Evolutionary conservation across 768 basidiomycete genomes (phyloP).

Genomic region (Pleurotus pulmonarius): DNA sequence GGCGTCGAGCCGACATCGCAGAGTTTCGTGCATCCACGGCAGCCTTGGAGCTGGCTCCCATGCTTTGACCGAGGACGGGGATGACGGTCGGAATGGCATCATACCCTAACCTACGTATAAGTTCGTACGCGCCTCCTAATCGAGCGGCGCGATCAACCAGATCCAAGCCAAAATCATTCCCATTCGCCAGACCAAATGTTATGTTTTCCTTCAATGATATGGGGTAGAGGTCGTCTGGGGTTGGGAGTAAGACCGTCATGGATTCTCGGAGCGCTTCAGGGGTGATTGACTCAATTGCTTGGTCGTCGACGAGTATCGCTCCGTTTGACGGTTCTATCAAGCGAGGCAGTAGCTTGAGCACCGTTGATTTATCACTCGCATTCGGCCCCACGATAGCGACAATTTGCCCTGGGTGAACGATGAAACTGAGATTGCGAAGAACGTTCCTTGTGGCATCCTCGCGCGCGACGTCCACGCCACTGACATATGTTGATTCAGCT

Average conservation of each 20-base stretch:
- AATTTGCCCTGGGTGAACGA: conserved; percentile 35
- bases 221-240: conserved; percentile 32
- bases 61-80: conserved; percentile 22
- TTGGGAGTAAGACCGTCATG: conserved; percentile 40
- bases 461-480: conserved; percentile 11
- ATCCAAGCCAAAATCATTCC: conserved; percentile 11
- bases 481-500: conserved; percentile 11
- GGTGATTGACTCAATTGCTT: conserved; percentile 27
- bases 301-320: conserved; percentile 35
- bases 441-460: conserved; percentile 10
- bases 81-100: conserved; percentile 35
- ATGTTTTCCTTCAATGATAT: conserved; percentile 34
- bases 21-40: conserved; percentile 27
- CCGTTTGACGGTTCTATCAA: conserved; percentile 29
- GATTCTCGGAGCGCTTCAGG: conserved; percentile 27
- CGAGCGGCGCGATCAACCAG: conserved; percentile 28
- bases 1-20: conserved; percentile 23
- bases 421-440: conserved; percentile 30
- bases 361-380: conserved; percentile 42
- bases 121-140: conserved; percentile 35
- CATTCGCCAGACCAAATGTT: conserved; percentile 23
- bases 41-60: conserved; percentile 20
- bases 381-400: conserved; percentile 43
- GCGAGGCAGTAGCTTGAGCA: conserved; percentile 37
- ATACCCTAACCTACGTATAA: conserved; percentile 38